These are phyloP conservation scores for Arxiozyma slooffiae DNA, from an alignment of 1,139 yeast species.

Conservation along the genomic window DNA sequence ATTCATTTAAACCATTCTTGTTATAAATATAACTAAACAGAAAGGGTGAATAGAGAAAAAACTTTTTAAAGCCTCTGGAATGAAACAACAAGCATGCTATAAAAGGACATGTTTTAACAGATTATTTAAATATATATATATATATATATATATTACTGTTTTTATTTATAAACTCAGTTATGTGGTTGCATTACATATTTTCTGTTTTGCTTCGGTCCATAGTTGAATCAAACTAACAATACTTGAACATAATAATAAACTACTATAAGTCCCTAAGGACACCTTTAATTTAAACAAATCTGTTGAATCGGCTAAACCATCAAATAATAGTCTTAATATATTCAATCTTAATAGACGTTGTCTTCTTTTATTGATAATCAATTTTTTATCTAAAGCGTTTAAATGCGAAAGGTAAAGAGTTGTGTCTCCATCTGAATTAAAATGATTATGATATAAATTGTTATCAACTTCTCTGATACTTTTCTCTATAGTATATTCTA, in stretches of 20 bases:
- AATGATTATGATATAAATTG: neutral
- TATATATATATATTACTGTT: too few relatives aligned
- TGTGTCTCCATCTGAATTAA: neutral
- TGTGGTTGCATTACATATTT: neutral
- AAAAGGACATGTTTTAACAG: too few relatives aligned
- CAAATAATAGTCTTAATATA: slow-evolving; percentile 33
- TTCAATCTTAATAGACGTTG: slow-evolving; percentile 18
- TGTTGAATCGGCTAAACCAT: slow-evolving; percentile 37
- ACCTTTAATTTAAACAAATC: slow-evolving; percentile 34
- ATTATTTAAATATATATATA: too few relatives aligned
- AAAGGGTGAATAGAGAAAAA: neutral
- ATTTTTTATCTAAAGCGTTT: neutral
- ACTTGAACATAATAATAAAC: slow-evolving; percentile 34
- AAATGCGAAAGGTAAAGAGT: neutral
- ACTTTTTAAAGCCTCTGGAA: too few relatives aligned
- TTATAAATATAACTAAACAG: too few relatives aligned
- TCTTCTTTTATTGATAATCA: neutral
- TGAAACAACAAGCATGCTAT: neutral
- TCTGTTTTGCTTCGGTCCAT: slow-evolving; percentile 18
- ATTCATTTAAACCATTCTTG: neutral
- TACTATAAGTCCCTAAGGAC: slow-evolving; percentile 28
- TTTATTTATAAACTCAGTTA: neutral
- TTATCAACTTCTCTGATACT: slow-evolving; percentile 24
- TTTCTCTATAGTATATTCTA: slow-evolving; percentile 33
- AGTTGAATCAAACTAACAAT: slow-evolving; percentile 35